phyloP scores from a whole-genome alignment of 106 monocot species.

The Amphibolis antarctica region DNA sequence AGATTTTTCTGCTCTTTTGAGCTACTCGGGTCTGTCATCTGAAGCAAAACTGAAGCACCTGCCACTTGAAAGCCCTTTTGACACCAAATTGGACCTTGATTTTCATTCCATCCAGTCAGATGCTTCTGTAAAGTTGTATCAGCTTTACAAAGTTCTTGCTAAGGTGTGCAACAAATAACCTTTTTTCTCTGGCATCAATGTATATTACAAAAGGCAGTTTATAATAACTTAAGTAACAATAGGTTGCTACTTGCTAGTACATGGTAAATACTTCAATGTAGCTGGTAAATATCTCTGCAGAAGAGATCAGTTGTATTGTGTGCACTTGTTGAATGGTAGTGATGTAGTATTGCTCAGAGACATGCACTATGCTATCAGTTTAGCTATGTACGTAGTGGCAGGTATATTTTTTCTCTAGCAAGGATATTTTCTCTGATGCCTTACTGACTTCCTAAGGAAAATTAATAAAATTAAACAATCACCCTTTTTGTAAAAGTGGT shows the following conservation, averaged over 20 bases:
- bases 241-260: too few species aligned
- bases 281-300: background rate
- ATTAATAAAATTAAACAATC: background rate
- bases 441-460: too few species aligned
- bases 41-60: constrained; percentile 13
- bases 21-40: constrained; percentile 22
- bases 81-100: constrained; percentile 8
- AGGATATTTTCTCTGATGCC: too few species aligned
- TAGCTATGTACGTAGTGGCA: too few species aligned
- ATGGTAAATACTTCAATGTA: background rate
- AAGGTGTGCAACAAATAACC: constrained; percentile 28
- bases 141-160: constrained; percentile 34
- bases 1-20: constrained; percentile 55
- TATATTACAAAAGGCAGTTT: background rate
- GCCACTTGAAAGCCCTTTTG: constrained; percentile 13
- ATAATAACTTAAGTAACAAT: background rate
- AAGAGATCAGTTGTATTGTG: background rate
- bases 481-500: too few species aligned
- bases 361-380: too few species aligned
- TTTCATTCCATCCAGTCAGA: constrained; percentile 12
- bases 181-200: background rate
- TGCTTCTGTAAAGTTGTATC: constrained; percentile 30
- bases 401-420: too few species aligned
- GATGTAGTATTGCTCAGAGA: too few species aligned
- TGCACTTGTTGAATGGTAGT: background rate